Conservation (phyloP, 73 alveolate species). For the Breviolum minutum region DNA sequence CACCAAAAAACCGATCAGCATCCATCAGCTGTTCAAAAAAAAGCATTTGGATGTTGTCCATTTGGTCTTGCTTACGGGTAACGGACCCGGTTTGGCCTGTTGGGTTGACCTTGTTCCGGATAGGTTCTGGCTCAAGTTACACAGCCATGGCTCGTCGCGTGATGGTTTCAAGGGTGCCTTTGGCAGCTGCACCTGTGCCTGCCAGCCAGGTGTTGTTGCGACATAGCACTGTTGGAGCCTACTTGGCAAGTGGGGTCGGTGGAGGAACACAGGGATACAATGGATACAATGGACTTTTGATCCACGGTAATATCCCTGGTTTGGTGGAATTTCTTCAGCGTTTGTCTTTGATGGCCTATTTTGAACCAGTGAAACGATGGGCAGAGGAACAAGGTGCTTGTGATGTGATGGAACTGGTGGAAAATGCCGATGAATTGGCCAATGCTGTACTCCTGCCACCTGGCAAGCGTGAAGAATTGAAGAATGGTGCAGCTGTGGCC, state of each 20-base stretch:
- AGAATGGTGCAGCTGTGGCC: neutral
- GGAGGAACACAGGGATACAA: neutral
- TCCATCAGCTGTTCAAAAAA: no score
- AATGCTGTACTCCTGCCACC: neutral
- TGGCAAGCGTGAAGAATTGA: conserved; percentile 33
- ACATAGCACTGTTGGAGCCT: conserved; percentile 26
- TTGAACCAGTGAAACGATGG: conserved; percentile 20
- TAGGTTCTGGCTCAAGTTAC: no score
- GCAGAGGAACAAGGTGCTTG: conserved; percentile 75
- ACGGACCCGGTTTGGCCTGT: no score
- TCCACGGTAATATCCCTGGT: neutral
- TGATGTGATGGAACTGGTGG: conserved; percentile 39
- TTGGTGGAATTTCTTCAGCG: conserved; percentile 19
- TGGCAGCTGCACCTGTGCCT: neutral
- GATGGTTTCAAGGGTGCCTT: no score
- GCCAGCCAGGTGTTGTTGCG: conserved; percentile 31
- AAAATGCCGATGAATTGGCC: conserved; percentile 65
- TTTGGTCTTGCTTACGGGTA: no score
- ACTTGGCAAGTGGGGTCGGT: neutral
- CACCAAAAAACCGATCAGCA: no score
- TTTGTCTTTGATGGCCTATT: neutral
- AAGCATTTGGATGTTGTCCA: no score
- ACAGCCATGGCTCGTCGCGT: no score
- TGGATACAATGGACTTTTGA: neutral
- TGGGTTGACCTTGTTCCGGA: no score